Evolutionary conservation across 2,329 filamentous ascomycete species (phyloP), one percentile per base, ranked within the genome.

Genomic region (Fusarium kyushuense): DNA sequence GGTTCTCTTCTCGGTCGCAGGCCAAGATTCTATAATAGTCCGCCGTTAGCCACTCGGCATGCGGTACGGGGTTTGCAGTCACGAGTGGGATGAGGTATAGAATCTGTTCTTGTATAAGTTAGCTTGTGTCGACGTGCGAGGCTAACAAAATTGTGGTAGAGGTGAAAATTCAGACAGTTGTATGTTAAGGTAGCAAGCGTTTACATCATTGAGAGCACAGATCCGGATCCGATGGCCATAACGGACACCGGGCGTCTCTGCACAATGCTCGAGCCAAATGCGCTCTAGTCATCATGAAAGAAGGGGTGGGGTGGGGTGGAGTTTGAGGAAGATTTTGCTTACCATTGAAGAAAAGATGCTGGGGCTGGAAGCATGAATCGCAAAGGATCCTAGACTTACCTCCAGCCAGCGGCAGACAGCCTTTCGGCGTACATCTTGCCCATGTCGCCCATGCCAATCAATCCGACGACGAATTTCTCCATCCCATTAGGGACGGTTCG

Each of bases 231-330:
- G 82, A 83, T 81, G 85, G 91, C 93, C 95, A 87, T 91, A 97
- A 89, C 92, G 90, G 84, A 81, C 83, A 81, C 84, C 84, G 84
- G 84, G 81, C 81, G 80, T 78, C 83, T 82, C 83, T 85, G 83
- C 81, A 84, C 89, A 89, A 94, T 97, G 87, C 95, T 98, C 95
- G 93, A 98, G 95, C 95, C 95, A 98, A 98, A 98, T 98, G 95
- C 95, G 94, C 95, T 98, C 95, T 95, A 93, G 95, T 98, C 95
- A 98, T 98, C 95, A 96, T 94, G 79, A 79, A 76, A 63, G 57
- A 76, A 59, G 64, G 61, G 49, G 40, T 54, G 48, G 25, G 33
- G 19, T 25, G 48, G n/a, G n/a, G n/a, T 36, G 35, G 54, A 29
- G 45, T 21, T 56, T 59, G 32, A 55, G 65, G 58, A 38, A 48